Base-by-base conservation (phyloP, 208 protist species). In the Naegleria gruberi region DNA sequence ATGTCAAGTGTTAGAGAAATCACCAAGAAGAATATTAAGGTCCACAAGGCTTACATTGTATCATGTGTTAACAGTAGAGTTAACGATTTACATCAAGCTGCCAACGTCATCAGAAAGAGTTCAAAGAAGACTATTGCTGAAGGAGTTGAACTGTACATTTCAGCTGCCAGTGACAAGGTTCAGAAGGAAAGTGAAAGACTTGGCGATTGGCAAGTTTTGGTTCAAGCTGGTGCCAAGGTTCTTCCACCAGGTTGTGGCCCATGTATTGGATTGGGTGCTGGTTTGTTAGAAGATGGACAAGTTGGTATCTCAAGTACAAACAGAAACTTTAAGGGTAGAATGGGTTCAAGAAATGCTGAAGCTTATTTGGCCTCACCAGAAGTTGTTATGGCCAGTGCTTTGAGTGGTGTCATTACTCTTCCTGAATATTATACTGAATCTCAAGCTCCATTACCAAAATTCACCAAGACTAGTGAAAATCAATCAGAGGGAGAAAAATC, bases 261-360 rank as follows among this genome's bases (percentile, higher is more conserved):
- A 26, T 96, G 94, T 91, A 89, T 89, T 42, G 90, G 90, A 47
- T 77, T 92, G n/a, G 90, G 90, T 4, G 83, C 87, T 23, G 94
- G 94, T 34, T 89, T 96, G 41, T 90, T 96, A 55, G 40, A 95
- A 82, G 92, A 95, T n/a, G 94, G 94, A 45, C 93, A 96, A 91
- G 93, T 95, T 23, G 94, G 94, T 34, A 95, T 95, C 55, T 94
- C 91, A 1, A 94, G 94, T 7, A 96, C 94, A 34, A 96, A 96
- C 89, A 89, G 94, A 57, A 96, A 96, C 91, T 96, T 96, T 90
- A 96, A 96, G 87, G 94, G 94, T 12, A 89, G 94, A 82, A 96
- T 96, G 94, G 94, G 94, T 30, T 90, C 83, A 37, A 90, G 87
- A 42, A 92, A 94, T 43, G 92, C 94, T 40, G 26, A 92, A 81